Evolutionary conservation across 2,329 filamentous ascomycete genomes (phyloP).

Genomic region (Fusarium sp.): DNA sequence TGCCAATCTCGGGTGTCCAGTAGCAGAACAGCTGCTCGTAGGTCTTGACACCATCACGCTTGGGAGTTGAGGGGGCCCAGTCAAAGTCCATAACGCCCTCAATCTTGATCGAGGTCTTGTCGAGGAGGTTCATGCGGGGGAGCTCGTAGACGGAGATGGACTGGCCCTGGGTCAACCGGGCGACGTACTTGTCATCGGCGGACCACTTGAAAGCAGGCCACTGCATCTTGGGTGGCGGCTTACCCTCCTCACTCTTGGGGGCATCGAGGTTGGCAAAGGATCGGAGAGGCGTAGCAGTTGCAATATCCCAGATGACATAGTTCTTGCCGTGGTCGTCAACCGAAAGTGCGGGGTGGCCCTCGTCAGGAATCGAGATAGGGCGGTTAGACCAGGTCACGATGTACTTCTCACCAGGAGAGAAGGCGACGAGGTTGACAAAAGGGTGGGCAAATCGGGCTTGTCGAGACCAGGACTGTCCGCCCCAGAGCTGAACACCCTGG

Average conservation of each 20-base stretch:
- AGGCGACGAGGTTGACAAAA: slow-evolving; percentile 93
- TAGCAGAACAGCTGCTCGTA: slow-evolving; percentile 98
- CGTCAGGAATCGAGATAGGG: slow-evolving; percentile 89
- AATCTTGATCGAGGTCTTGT: slow-evolving; percentile 93
- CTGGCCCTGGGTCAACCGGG: slow-evolving; percentile 84
- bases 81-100: slow-evolving; percentile 98
- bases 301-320: slow-evolving; percentile 98
- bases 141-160: slow-evolving; percentile 92
- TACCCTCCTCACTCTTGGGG: slow-evolving; percentile 65
- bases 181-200: slow-evolving; percentile 94
- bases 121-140: slow-evolving; percentile 86
- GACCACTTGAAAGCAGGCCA: slow-evolving; percentile 99
- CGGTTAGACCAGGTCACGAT: slow-evolving; percentile 96
- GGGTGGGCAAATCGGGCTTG: slow-evolving; percentile 95
- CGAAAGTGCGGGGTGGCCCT: slow-evolving; percentile 80
- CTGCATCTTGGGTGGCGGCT: slow-evolving; percentile 82
- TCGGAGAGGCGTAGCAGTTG: slow-evolving; percentile 84
- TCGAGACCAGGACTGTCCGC: slow-evolving; percentile 85
- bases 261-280: slow-evolving; percentile 93
- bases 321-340: slow-evolving; percentile 98
- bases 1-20: slow-evolving; percentile 98
- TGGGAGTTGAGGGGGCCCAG: slow-evolving; percentile 86
- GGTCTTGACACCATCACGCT: slow-evolving; percentile 83
- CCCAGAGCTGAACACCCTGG: slow-evolving; percentile 98
- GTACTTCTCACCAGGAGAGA: slow-evolving; percentile 92